Conservation (phyloP, 2,329 filamentous ascomycete genomes). For the Clonostachys rosea region DNA sequence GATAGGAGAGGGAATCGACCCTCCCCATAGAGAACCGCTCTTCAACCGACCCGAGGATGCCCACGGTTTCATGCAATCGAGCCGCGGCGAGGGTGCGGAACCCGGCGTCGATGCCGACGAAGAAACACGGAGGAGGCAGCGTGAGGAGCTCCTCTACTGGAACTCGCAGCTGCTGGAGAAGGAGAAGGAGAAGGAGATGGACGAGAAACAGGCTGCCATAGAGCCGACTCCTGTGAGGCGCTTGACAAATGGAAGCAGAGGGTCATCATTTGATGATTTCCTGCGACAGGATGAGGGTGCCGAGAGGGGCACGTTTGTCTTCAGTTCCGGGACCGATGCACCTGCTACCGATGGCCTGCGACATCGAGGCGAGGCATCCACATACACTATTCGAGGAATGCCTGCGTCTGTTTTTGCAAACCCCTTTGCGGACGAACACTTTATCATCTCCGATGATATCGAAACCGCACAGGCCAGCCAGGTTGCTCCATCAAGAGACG, state of each 20-base stretch:
- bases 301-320: slow-evolving; percentile 51
- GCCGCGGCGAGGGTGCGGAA: slow-evolving; percentile 32
- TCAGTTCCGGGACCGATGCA: slow-evolving; percentile 49
- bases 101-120: slow-evolving; percentile 57
- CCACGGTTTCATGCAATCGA: slow-evolving; percentile 55
- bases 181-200: slow-evolving; percentile 27
- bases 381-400: slow-evolving; percentile 32
- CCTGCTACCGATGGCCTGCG: slow-evolving; percentile 33
- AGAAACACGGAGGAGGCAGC: slow-evolving; percentile 53
- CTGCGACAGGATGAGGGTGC: slow-evolving; percentile 42
- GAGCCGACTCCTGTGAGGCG: background rate
- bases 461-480: slow-evolving; percentile 28
- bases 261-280: slow-evolving; percentile 55
- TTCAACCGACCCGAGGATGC: slow-evolving; percentile 65
- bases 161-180: slow-evolving; percentile 51
- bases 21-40: slow-evolving; percentile 42
- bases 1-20: slow-evolving; percentile 52
- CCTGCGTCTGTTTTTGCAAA: slow-evolving; percentile 44
- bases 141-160: slow-evolving; percentile 64
- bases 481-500: slow-evolving; percentile 39
- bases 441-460: slow-evolving; percentile 43
- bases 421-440: slow-evolving; percentile 55
- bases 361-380: slow-evolving; percentile 14
- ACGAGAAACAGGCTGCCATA: background rate
- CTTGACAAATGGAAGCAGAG: slow-evolving; percentile 10